These are phyloP conservation scores for Fusarium lateritium DNA, from an alignment of 2,329 filamentous ascomycete species.

Conservation along the genomic window DNA sequence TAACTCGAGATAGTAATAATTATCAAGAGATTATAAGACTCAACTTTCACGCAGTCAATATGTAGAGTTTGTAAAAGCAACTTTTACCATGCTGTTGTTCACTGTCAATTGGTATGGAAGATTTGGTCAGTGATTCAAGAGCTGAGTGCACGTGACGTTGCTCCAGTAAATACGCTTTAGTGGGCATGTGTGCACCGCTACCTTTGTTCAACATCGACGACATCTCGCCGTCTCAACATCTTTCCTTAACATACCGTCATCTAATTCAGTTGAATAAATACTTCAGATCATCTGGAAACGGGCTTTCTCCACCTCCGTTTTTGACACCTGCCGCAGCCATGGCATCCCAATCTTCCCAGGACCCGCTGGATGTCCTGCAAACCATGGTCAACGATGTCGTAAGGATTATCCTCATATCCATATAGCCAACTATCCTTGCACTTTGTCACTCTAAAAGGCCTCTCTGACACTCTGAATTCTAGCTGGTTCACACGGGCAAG, in stretches of 20 bases:
- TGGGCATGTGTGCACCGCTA: slow-evolving; percentile 18
- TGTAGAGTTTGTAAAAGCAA: neutral
- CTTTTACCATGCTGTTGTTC: neutral
- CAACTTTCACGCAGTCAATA: neutral
- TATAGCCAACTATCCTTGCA: neutral
- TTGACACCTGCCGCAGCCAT: slow-evolving; percentile 38
- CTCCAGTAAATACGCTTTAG: slow-evolving; percentile 7
- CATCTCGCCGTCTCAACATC: slow-evolving; percentile 21
- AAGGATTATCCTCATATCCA: slow-evolving; percentile 48
- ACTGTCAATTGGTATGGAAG: slow-evolving; percentile 3
- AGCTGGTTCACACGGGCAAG: slow-evolving; percentile 74
- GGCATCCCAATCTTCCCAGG: slow-evolving; percentile 54
- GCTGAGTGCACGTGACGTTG: slow-evolving; percentile 41
- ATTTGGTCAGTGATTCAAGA: slow-evolving; percentile 12
- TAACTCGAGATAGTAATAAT: neutral
- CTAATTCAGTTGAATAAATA: neutral
- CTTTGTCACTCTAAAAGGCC: neutral
- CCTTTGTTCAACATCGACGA: slow-evolving; percentile 31
- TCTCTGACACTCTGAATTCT: slow-evolving; percentile 16
- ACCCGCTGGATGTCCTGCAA: slow-evolving; percentile 65
- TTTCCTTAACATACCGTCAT: neutral
- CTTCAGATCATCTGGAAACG: neutral
- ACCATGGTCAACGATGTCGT: slow-evolving; percentile 70
- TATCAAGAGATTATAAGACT: no score
- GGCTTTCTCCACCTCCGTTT: neutral